phyloP scores from a whole-genome alignment of 129 eudicot genomes.

The Flaveria ramosissima region DNA sequence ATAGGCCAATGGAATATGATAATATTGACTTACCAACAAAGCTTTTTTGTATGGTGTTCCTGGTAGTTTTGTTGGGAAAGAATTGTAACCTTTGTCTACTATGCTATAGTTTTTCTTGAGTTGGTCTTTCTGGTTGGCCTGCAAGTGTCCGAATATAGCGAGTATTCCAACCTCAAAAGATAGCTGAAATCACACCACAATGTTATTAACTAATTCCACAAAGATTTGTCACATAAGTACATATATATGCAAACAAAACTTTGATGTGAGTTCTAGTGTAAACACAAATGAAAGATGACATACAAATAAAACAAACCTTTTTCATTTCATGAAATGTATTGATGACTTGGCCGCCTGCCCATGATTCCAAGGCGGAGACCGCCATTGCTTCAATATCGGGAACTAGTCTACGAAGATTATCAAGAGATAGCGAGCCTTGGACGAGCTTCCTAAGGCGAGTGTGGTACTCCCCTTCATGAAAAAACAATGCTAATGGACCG shows the following conservation, averaged over 20 bases:
- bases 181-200: constrained; percentile 33
- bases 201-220: constrained; percentile 1
- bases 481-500: constrained; percentile 55
- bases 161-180: constrained; percentile 66
- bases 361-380: constrained; percentile 43
- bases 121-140: constrained; percentile 42
- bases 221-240: neutral
- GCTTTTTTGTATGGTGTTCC: constrained; percentile 61
- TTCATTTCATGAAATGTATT: constrained; percentile 61
- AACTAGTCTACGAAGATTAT: constrained; percentile 43
- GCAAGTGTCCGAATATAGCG: constrained; percentile 57
- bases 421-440: constrained; percentile 50
- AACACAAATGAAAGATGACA: constrained; percentile 25
- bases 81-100: constrained; percentile 58
- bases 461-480: constrained; percentile 62
- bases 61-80: constrained; percentile 57
- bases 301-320: constrained; percentile 40
- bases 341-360: constrained; percentile 41
- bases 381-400: constrained; percentile 45
- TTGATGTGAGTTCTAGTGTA: constrained; percentile 14
- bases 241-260: constrained; percentile 18
- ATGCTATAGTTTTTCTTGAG: constrained; percentile 53
- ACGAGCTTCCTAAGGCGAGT: constrained; percentile 52
- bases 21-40: constrained; percentile 39
- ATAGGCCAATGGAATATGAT: neutral